Evolutionary conservation across 495 filamentous ascomycete species (phyloP), one percentile per base, ranked within the genome.

Genomic region (Aspergillus indologenus): DNA sequence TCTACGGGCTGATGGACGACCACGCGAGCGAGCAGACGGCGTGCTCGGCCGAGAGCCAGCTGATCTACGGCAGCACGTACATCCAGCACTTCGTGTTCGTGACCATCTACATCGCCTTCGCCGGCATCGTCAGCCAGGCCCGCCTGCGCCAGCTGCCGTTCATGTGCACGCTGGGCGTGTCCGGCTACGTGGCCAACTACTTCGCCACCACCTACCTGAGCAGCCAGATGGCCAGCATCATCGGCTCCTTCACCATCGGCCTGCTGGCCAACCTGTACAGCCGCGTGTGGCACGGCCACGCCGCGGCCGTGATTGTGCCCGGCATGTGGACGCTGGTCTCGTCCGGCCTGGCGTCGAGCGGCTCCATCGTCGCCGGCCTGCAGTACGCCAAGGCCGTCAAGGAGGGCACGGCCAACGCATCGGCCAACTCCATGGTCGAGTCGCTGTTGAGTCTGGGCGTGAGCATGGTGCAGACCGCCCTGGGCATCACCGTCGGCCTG

Each of bases 291-390:
- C 87, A 92, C 69, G 91, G 90, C 7, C 83, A 96, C 14, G 91
- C 93, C 1, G 92, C 91, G 1, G 89, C 90, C 1, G 89, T 90
- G n/a, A 88, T 98, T 68, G 71, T 97, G 0, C 93, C 93, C 0
- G 92, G 88, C 40, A 96, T 97, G 60, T 96, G 96, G 66, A 91
- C 97, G 14, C 90, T 94, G 58, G 93, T 98, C 5, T 93, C 93
- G 2, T 91, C 87, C 9, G 92, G 92, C 5, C 79, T 98, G 21
- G 90, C 93, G 0, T 91, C 90, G 3, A 84, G 83, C 50, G 93
- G 92, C 4, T 89, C 86, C 17, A 73, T 97, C 58, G 76, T 97
- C 14, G 83, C 84, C 12, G 93, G 93, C n/a, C 73, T 98, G n/a
- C 82, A 83, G 54, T 88, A 84, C 22, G 92, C 91, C 15, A 83